Percentiles rank a stretch among this genome's conserved stretches.
Evolutionary conservation across 176 grass and related monocot species (phyloP).

Genomic region (Saccharum spontaneum): DNA sequence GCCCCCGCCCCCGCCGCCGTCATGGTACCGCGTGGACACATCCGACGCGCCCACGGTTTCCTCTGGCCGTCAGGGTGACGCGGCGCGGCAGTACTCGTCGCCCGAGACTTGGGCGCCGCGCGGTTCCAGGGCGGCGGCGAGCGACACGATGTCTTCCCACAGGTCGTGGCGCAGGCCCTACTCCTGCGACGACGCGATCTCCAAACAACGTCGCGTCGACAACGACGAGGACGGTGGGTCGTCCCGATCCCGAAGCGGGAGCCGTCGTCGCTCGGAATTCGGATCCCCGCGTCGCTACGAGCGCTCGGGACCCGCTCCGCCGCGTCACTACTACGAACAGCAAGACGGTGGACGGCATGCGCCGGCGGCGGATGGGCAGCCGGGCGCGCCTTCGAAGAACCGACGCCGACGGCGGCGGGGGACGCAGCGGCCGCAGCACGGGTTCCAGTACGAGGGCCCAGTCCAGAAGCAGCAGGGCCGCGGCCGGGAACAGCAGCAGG

Average conservation of each 20-base stretch:
- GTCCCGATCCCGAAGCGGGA: neutral
- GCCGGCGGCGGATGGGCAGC: neutral
- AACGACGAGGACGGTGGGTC: neutral
- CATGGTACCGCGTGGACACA: neutral
- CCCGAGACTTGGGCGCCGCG: neutral
- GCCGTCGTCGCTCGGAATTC: neutral
- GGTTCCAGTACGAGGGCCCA: neutral
- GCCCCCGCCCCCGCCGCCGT: neutral
- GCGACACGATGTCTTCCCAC: neutral
- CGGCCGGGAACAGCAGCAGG: too few relatives aligned
- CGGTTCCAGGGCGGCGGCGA: neutral
- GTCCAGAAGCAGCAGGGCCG: too few relatives aligned
- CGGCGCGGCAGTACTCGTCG: neutral
- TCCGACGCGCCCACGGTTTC: neutral
- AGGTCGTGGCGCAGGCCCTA: neutral
- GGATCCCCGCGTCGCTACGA: neutral
- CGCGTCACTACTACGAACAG: neutral
- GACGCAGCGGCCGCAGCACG: neutral
- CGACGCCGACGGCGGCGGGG: neutral
- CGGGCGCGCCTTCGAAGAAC: neutral
- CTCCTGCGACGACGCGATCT: neutral
- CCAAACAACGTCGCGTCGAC: neutral
- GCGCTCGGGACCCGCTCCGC: neutral
- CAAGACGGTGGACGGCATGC: neutral
- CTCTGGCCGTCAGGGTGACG: neutral